phyloP scores from a whole-genome alignment of 2,329 filamentous ascomycete genomes.

The Endoconidiophora polonica region DNA sequence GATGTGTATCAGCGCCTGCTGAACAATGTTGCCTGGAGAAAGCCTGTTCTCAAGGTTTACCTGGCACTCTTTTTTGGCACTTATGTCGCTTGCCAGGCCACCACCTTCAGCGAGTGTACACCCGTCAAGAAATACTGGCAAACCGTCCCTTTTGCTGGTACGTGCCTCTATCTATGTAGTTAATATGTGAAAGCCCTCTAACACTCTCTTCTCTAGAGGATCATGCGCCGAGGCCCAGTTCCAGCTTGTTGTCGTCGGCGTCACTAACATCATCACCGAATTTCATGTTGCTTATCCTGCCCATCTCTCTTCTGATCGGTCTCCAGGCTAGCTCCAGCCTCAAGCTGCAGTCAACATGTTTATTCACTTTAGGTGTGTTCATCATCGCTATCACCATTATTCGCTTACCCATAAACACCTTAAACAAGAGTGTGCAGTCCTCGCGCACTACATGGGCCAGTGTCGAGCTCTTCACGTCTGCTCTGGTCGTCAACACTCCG shows the following conservation, averaged over 20 bases:
- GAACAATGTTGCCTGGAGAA: slow-evolving; percentile 16
- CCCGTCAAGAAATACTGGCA: slow-evolving; percentile 41
- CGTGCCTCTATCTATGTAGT: not conserved
- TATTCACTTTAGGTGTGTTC: slow-evolving; percentile 24
- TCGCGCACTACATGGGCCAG: slow-evolving; percentile 24
- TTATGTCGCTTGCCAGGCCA: slow-evolving; percentile 20
- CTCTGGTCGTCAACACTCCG: slow-evolving; percentile 23
- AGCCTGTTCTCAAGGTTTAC: slow-evolving; percentile 16
- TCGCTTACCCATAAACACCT: slow-evolving; percentile 23
- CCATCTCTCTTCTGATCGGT: slow-evolving; percentile 10
- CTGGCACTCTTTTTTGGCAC: slow-evolving; percentile 18
- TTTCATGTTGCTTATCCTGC: slow-evolving; percentile 10
- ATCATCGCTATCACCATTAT: slow-evolving; percentile 25
- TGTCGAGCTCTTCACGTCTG: slow-evolving; percentile 21
- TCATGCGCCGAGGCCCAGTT: slow-evolving; percentile 19
- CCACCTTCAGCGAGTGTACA: slow-evolving; percentile 22
- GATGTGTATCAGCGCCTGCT: slow-evolving; percentile 18
- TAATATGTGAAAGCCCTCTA: not conserved
- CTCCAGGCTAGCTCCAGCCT: slow-evolving; percentile 18
- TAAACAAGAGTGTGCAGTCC: slow-evolving; percentile 20
- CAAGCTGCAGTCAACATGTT: slow-evolving; percentile 19
- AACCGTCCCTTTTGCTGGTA: slow-evolving; percentile 27
- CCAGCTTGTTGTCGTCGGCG: slow-evolving; percentile 20
- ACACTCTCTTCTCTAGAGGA: slow-evolving; percentile 12
- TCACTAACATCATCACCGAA: slow-evolving; percentile 17